Percentiles rank a stretch among this genome's conserved stretches.
These are phyloP conservation scores for Lepidium aucheri DNA, from an alignment of 345 rosid genomes.

Conservation along the genomic window DNA sequence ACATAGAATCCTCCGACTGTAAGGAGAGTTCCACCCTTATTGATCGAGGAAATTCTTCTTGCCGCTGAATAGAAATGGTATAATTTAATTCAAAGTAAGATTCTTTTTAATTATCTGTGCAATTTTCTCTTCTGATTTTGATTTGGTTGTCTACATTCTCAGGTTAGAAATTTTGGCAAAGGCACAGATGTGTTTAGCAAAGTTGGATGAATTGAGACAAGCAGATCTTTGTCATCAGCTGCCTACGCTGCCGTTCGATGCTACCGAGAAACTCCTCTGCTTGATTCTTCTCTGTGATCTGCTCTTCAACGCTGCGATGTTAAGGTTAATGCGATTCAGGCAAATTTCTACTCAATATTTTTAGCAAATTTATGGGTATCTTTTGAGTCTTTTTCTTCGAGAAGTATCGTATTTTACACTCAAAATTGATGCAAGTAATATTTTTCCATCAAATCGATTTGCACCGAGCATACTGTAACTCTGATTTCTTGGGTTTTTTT, in stretches of 20 bases:
- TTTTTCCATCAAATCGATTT: no score
- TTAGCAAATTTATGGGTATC: neutral
- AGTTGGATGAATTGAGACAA: constrained; percentile 73
- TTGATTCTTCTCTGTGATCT: constrained; percentile 46
- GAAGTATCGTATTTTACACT: neutral
- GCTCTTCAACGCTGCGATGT: constrained; percentile 55
- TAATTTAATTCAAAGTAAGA: neutral
- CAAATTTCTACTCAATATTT: neutral
- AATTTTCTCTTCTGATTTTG: no score
- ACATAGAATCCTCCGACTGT: constrained; percentile 31
- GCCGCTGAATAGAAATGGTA: constrained; percentile 96
- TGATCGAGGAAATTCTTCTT: constrained; percentile 87
- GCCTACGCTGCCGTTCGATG: neutral
- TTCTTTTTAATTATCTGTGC: neutral
- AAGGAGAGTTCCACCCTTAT: no score
- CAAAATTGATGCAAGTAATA: neutral
- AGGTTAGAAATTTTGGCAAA: constrained; percentile 75
- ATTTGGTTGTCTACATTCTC: neutral
- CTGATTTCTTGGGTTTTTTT: neutral
- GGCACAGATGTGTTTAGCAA: constrained; percentile 77
- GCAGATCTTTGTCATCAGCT: constrained; percentile 4
- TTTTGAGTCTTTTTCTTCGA: neutral
- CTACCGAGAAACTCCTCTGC: constrained; percentile 2
- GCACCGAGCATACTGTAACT: no score
- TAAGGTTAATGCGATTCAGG: constrained; percentile 75